Evolutionary conservation across 148 eudicot species (phyloP).

Genomic region (Tetragonia tetragonoides): DNA sequence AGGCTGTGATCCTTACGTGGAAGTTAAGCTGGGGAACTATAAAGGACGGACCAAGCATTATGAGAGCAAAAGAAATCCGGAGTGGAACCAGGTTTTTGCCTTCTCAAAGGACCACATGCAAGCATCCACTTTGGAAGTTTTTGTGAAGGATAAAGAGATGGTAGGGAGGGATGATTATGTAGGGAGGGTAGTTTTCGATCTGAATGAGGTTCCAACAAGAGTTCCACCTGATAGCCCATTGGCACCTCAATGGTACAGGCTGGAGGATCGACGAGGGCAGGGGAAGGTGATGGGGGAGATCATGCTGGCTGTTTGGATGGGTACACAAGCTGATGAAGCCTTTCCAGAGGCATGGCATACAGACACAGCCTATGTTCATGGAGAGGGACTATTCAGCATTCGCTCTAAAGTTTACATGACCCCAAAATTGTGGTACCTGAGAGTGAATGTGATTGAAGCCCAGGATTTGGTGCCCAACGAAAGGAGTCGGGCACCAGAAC

Average conservation of each 20-base stretch:
- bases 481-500: slow-evolving; percentile 46
- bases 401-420: slow-evolving; percentile 74
- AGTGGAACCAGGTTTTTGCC: slow-evolving; percentile 77
- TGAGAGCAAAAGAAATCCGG: slow-evolving; percentile 59
- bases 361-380: slow-evolving; percentile 57
- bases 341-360: slow-evolving; percentile 78
- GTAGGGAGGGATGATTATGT: slow-evolving; percentile 62
- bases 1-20: slow-evolving; percentile 69
- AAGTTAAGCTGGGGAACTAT: slow-evolving; percentile 71
- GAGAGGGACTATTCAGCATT: slow-evolving; percentile 54
- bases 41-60: slow-evolving; percentile 62
- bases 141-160: slow-evolving; percentile 57
- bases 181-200: slow-evolving; percentile 60
- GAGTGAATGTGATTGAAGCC: slow-evolving; percentile 74
- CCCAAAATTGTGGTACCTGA: slow-evolving; percentile 71
- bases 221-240: slow-evolving; percentile 79
- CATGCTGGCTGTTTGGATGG: slow-evolving; percentile 82
- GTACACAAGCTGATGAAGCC: slow-evolving; percentile 82
- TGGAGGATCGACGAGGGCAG: slow-evolving; percentile 57
- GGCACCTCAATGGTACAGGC: slow-evolving; percentile 73
- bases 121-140: slow-evolving; percentile 53
- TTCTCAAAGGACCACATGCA: slow-evolving; percentile 67
- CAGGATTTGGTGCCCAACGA: slow-evolving; percentile 65
- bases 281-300: slow-evolving; percentile 55
- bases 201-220: slow-evolving; percentile 65